Percentiles rank a stretch among this genome's conserved stretches.
Conservation (phyloP, 1,284 basidiomycete species). For the Polyporus tsugae region DNA sequence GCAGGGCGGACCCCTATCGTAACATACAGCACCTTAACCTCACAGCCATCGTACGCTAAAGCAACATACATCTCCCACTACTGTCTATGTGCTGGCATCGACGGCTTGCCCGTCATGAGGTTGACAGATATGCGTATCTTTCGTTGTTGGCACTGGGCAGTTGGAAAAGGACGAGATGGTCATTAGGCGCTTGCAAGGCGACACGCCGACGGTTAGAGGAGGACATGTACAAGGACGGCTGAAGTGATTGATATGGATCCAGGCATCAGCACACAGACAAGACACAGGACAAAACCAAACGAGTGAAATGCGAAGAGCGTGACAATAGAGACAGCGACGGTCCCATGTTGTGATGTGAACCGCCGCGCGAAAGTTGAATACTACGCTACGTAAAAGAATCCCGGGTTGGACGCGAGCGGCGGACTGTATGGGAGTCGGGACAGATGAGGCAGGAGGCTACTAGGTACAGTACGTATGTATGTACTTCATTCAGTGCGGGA, state of each 20-base stretch:
- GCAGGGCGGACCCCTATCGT: background rate
- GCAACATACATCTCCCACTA: background rate
- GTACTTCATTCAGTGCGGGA: conserved; percentile 6
- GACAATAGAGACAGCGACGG: conserved; percentile 16
- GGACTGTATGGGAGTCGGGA: background rate
- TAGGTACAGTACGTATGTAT: conserved; percentile 10
- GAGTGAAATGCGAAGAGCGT: conserved; percentile 26
- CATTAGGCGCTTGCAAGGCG: background rate
- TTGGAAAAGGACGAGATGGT: background rate
- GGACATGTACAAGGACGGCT: background rate
- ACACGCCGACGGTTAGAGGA: background rate
- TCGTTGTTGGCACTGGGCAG: no score
- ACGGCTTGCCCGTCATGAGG: background rate
- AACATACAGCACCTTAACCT: background rate
- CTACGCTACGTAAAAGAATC: conserved; percentile 41
- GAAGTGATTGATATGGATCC: background rate
- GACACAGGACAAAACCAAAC: conserved; percentile 23
- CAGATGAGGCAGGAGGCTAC: conserved; percentile 12
- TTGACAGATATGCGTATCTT: background rate
- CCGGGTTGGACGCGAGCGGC: conserved; percentile 23
- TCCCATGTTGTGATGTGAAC: background rate
- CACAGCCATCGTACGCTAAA: background rate
- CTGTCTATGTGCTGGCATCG: background rate
- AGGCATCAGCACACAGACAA: background rate
- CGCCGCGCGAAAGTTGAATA: conserved; percentile 31